Evolutionary conservation across 129 eudicot species (phyloP), one percentile per base, ranked within the genome.

Genomic region (Dittrichia graveolens): DNA sequence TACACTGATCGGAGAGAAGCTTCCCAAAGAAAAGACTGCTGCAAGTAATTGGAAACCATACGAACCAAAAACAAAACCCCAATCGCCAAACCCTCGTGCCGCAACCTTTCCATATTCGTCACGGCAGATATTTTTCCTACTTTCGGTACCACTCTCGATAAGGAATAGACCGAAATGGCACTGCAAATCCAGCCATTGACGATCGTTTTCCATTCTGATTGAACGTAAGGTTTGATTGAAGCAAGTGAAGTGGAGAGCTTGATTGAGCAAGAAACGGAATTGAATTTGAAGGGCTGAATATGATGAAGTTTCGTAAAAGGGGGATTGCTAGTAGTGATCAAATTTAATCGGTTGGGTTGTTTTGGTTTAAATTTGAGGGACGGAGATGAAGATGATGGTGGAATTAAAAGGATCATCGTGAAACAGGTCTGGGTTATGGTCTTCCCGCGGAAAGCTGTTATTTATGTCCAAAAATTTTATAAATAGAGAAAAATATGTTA

Each of bases 11-110:
- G 78, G 67, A 94, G 49, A 61, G 97, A 87, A 13, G 97, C 98
- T 31, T 90, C 98, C 98, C 92, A 90, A n/a, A 90, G 61, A 64
- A 88, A 79, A 58, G 88, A 82, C 67, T 90, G 91, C 79, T 94
- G 98, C 49, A 86, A 54, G 72, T 88, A 90, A 83, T 52, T 82
- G 4, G 88, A 86, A 37, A 83, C 61, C 40, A 80, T 46, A 3
- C 89, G 77, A 75, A 81, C 80, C 79, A 84, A 42, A 68, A 87
- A 82, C 72, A 87, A 62, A 24, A 8, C 79, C 38, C 89, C 98
- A 68, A 92, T 71, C 55, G 73, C 72, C 85, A 81, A 52, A 13
- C 81, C 82, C 79, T 89, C 89, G 2, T 75, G 43, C 54, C 72
- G 81, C 57, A 87, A 40, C 35, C 62, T 47, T 15, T 49, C 54